These are phyloP conservation scores for Gossypium bickii DNA, from an alignment of 345 rosid genomes.

Conservation along the genomic window DNA sequence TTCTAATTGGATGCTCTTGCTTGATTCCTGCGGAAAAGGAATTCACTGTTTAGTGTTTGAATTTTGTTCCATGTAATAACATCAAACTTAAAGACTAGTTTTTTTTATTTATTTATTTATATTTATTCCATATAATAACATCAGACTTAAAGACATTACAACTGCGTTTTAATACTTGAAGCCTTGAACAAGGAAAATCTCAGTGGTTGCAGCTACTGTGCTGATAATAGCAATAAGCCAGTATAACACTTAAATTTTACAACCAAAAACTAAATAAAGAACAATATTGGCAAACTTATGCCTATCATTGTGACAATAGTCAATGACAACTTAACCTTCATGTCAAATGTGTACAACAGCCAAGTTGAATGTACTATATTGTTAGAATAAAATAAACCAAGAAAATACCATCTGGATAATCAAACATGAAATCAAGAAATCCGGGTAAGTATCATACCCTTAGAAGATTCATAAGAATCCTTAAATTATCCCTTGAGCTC, in stretches of 20 bases:
- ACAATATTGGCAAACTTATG: not conserved
- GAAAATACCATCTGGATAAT: not conserved
- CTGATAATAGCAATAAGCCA: not conserved
- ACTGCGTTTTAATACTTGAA: not conserved
- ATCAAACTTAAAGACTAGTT: not conserved
- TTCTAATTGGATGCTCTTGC: slow-evolving; percentile 95
- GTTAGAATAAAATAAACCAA: not conserved
- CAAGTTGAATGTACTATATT: not conserved
- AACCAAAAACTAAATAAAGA: not conserved
- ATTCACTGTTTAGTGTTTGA: not conserved
- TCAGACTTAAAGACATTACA: not conserved
- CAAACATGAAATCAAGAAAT: not conserved
- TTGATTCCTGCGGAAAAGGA: slow-evolving; percentile 63
- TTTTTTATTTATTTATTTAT: no score
- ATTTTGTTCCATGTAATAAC: not conserved
- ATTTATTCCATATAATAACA: not conserved
- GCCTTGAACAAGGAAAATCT: not conserved
- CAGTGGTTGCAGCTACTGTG: not conserved
- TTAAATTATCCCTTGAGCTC: slow-evolving; percentile 80
- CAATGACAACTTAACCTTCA: not conserved
- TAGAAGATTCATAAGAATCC: slow-evolving; percentile 93
- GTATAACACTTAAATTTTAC: not conserved
- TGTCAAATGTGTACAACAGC: not conserved
- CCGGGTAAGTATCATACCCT: slow-evolving; percentile 44
- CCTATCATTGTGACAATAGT: not conserved